Evolutionary conservation across 768 basidiomycete species (phyloP), one percentile per base, ranked within the genome.

Genomic region (Calocybe gangraenosa): DNA sequence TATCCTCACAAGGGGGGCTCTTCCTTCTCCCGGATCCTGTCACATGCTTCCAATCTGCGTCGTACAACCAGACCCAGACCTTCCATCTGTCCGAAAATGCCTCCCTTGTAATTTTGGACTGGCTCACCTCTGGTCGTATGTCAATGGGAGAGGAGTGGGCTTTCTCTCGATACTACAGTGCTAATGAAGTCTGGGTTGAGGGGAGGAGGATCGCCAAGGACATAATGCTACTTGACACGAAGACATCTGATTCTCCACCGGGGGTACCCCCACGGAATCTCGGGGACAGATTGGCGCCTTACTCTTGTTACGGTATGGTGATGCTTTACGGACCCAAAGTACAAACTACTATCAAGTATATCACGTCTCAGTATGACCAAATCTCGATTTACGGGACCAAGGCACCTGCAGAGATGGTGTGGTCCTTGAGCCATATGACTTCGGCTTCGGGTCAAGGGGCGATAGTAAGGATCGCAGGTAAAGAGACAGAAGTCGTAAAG

Each of bases 21-120:
- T 79, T 93, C 57, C 74, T 96, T 38, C 79, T 98, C 21, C 94
- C 93, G 1, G 88, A 95, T 57, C 91, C 93, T 18, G 90, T 96
- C 38, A 92, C 93, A 17, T 96, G 93, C 64, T 98, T 95, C 68
- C 78, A 79, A 20, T 71, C 74, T 17, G 89, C 95, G 7, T 78
- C 77, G 0, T 98, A 98, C 65, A 75, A 76, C 47, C 94, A 97
- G 60, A 66, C 70, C 2, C 95, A 98, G 69, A 81, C 72, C 33
- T 92, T 97, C 65, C 66, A 71, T 44, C 72, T 96, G 28, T 72
- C 73, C 7, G 56, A 56, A 8, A 71, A 71, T 34, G 75, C 84
- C 7, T 88, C 86, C 10, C 67, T 84, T 7, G 74, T 90, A 33
- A 63, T 94, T 1, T 75, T 98, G 13, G 95, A 97, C 60, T 96